These are phyloP conservation scores for Termitomyces sp. DNA, from an alignment of 768 basidiomycete genomes.

Conservation along the genomic window DNA sequence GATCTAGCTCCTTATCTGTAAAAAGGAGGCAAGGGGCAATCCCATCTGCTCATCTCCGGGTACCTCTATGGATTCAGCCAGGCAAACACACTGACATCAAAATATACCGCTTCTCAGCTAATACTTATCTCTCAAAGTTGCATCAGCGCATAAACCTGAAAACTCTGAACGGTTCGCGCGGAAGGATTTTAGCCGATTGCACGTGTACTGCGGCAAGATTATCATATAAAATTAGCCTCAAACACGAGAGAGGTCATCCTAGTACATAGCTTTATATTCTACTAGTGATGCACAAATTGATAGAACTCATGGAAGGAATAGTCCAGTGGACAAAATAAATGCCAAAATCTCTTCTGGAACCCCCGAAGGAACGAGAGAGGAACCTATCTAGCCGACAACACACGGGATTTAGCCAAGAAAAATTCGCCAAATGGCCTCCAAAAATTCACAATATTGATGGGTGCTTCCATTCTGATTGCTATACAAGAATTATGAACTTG, in stretches of 20 bases:
- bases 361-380: too few relatives aligned
- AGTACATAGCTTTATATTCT: too few relatives aligned
- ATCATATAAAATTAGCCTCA: neutral
- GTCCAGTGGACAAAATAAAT: neutral
- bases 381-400: neutral
- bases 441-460: neutral
- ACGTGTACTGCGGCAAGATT: too few relatives aligned
- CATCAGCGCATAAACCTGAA: neutral
- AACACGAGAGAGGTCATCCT: neutral
- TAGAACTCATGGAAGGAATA: neutral
- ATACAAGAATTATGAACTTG: neutral
- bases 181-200: too few relatives aligned
- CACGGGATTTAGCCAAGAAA: neutral
- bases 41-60: neutral
- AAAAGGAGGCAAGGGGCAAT: neutral
- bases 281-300: neutral
- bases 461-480: neutral
- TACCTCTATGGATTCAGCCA: neutral
- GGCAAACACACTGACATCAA: neutral
- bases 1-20: slow-evolving; percentile 6
- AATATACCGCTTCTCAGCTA: neutral
- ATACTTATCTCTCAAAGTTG: neutral
- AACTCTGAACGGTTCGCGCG: too few relatives aligned
- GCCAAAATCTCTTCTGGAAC: neutral
- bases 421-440: neutral